These are phyloP conservation scores for Tremella fuciformis DNA, from an alignment of 768 basidiomycete genomes.

Conservation along the genomic window DNA sequence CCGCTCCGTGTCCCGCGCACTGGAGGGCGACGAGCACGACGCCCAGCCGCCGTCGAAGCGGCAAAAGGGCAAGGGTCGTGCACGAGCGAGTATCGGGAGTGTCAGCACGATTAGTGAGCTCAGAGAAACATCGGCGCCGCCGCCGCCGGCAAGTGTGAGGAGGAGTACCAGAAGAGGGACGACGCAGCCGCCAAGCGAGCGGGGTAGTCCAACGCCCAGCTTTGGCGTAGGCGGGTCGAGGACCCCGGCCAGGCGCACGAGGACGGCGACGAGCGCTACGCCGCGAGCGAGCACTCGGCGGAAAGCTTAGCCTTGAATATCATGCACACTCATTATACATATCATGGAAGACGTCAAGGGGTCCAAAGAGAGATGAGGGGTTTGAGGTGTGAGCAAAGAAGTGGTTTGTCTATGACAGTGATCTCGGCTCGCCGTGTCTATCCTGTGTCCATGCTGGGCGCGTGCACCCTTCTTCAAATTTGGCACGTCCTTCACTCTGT, in stretches of 20 bases:
- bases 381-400: too few species aligned
- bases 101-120: neutral
- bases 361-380: too few species aligned
- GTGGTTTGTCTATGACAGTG: too few species aligned
- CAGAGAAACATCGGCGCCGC: neutral
- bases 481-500: too few species aligned
- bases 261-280: neutral
- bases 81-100: neutral
- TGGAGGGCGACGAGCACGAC: constrained; percentile 7
- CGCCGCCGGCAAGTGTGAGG: constrained; percentile 1
- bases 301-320: too few species aligned
- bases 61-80: neutral
- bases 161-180: constrained; percentile 11
- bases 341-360: too few species aligned
- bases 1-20: constrained; percentile 8
- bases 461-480: too few species aligned
- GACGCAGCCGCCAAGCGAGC: constrained; percentile 8
- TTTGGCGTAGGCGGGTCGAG: neutral
- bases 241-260: too few species aligned
- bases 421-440: too few species aligned
- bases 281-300: neutral
- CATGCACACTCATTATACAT: too few species aligned
- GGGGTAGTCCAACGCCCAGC: constrained; percentile 16
- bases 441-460: too few species aligned
- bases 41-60: constrained; percentile 4